Evolutionary conservation across 2,329 filamentous ascomycete species (phyloP), one percentile per base, ranked within the genome.

Genomic region (Monilinia vaccinii-corymbosi): DNA sequence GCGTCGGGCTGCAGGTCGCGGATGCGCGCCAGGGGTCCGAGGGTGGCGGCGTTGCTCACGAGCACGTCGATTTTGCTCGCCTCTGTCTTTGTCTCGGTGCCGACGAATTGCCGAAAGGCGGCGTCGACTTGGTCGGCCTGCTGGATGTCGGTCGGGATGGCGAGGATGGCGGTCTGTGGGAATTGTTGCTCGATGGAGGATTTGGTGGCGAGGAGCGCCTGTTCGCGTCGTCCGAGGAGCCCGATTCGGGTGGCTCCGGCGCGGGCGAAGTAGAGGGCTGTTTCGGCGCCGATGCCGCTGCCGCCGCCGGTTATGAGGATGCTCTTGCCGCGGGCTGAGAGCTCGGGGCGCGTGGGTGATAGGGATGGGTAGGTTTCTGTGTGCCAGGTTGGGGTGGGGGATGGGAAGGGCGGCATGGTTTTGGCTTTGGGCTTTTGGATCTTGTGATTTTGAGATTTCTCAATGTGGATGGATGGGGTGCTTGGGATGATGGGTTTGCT

Each of bases 231-330:
- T 28, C 77, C 77, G 1, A 79, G 65, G 8, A 81, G 70, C 10
- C 71, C 73, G 51, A 81, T 76, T 0, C 69, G 69, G 47, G 72
- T 67, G 1, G 77, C 77, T 9, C 77, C 76, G 59, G 78, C 76
- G 63, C 68, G 49, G 13, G 77, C 77, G 56, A 79, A 80, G 62
- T 65, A 68, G 28, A 56, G 67, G 7, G 76, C 75, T 7, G 73
- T 78, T 51, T 71, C 74, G 46, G 70, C 71, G 38, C 78, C 77
- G 42, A 80, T 79, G 8, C 77, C 78, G 13, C 67, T 74, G 4
- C 76, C 76, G 0, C 74, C 76, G 23, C 77, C 77, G 4, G 77
- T 80, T 16, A 78, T 64, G 5, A 78, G 5, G 13, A 78, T 64
- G 9, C 67, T 73, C 62, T 76, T 78, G 55, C 71, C 72, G 53